Evolutionary conservation across 192 early-diverging fungal species (phyloP).

Genomic region (Backusella macrospora): DNA sequence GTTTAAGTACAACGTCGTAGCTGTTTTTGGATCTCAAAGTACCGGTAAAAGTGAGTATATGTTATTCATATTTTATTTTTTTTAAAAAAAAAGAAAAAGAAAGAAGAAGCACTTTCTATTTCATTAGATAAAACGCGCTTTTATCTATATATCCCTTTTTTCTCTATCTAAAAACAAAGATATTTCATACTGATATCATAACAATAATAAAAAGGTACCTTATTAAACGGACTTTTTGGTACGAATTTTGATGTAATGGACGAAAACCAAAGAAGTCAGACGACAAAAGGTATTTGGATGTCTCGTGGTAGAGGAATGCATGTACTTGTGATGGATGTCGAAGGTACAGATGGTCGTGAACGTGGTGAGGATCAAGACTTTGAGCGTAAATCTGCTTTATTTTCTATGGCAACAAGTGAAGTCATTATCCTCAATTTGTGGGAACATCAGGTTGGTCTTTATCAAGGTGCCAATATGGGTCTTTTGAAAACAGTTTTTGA

Average conservation of each 20-base stretch:
- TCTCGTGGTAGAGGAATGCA: constrained; percentile 79
- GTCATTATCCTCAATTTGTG: constrained; percentile 98
- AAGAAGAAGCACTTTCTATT: too few species aligned
- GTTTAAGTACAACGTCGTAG: constrained; percentile 96
- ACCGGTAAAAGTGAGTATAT: constrained; percentile 89
- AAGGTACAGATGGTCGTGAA: constrained; percentile 98
- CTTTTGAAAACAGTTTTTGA: constrained; percentile 98
- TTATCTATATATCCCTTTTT: too few species aligned
- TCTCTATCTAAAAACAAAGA: background rate
- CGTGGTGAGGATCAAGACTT: constrained; percentile 99
- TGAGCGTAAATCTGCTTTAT: constrained; percentile 97
- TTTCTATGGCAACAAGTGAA: constrained; percentile 93
- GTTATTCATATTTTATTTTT: too few species aligned
- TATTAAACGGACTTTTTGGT: constrained; percentile 94
- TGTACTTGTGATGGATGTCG: constrained; percentile 96
- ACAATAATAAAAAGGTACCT: constrained; percentile 64
- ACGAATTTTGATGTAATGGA: constrained; percentile 97
- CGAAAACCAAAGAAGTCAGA: constrained; percentile 82
- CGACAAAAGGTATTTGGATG: constrained; percentile 99
- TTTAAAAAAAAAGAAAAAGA: too few species aligned
- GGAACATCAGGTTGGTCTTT: constrained; percentile 97
- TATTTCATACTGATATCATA: background rate
- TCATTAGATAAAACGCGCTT: too few species aligned
- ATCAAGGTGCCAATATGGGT: constrained; percentile 99
- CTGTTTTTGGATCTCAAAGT: constrained; percentile 98